Evolutionary conservation across 106 monocot genomes (phyloP), one percentile per base, ranked within the genome.

Genomic region (Dendrobium nobile): DNA sequence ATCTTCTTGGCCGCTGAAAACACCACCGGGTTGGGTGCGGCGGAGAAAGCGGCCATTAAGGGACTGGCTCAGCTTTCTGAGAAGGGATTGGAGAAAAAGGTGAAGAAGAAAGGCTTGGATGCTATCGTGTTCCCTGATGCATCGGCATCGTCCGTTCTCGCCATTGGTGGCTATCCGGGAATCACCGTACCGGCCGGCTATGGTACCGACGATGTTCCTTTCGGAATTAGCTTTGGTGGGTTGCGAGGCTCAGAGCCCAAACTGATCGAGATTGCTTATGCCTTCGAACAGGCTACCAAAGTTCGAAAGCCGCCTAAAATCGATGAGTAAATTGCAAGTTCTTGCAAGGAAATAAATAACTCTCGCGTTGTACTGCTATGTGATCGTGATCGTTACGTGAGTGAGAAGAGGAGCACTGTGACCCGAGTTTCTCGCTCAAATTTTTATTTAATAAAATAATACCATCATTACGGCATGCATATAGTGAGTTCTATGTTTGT

Each of bases 211-310:
- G 80, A 80, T 27, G 74, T 72, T 0, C 89, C 87, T 4, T 82
- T 90, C 9, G 85, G 89, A 0, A 75, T 90, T 7, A 75, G 77
- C 75, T 90, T 87, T 10, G 84, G 82, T 0, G 89, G 86, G 1
- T 72, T 90, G 18, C 75, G 47, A 79, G 89, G 89, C 4, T 90
- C 78, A 1, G 90, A 90, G 31, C 90, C 87, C 0, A 78, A 59
- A 55, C 45, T 90, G 41, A 90, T 90, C 17, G 90, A 90, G 85
- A 81, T 90, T 1, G 83, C 87, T 18, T 90, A 87, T 77, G 87
- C 73, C 16, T 89, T 89, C 37, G 89, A 89, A 76, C 86, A 86
- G 56, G 89, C 84, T 3, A 89, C 89, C 1, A 79, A 58, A 58
- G 74, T 89, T 27, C 82, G 86, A 42, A 84, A 22, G 78, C 82